phyloP scores from a whole-genome alignment of 1,284 basidiomycete species.

The Trametes pubescens region DNA sequence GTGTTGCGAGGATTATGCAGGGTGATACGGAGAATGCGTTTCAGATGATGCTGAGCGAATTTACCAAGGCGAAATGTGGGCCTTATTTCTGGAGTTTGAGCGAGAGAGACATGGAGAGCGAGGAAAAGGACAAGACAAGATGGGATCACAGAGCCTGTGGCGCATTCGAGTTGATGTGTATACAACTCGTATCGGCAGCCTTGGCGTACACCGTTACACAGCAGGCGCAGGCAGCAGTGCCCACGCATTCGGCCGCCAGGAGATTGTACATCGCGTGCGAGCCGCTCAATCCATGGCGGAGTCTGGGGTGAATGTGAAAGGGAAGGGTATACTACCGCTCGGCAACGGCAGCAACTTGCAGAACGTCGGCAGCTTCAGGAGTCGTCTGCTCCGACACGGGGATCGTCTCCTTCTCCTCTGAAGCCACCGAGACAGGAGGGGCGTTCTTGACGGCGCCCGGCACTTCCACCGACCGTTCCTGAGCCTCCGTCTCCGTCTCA shows the following conservation, averaged over 20 bases:
- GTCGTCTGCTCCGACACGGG: not conserved
- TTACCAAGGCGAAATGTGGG: slow-evolving; percentile 34
- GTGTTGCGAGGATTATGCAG: slow-evolving; percentile 18
- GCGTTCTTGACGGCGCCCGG: slow-evolving; percentile 1
- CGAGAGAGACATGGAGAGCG: not conserved
- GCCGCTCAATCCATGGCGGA: no score
- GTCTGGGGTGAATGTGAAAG: no score
- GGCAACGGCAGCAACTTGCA: not conserved
- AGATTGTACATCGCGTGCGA: not conserved
- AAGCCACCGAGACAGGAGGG: not conserved
- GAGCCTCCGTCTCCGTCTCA: not conserved
- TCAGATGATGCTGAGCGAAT: slow-evolving; percentile 15
- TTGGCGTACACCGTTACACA: not conserved
- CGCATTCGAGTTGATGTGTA: slow-evolving; percentile 1
- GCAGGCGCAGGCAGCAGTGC: not conserved
- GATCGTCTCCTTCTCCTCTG: not conserved
- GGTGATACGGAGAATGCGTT: slow-evolving; percentile 14
- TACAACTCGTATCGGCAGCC: not conserved
- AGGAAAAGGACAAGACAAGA: slow-evolving; percentile 6
- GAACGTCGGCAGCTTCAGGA: not conserved
- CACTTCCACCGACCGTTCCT: not conserved
- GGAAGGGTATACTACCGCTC: slow-evolving; percentile 10
- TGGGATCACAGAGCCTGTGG: not conserved
- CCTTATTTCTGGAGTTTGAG: slow-evolving; percentile 30
- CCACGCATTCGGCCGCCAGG: not conserved